Evolutionary conservation across 2,329 filamentous ascomycete species (phyloP).

Genomic region (Westerdykella sp.): DNA sequence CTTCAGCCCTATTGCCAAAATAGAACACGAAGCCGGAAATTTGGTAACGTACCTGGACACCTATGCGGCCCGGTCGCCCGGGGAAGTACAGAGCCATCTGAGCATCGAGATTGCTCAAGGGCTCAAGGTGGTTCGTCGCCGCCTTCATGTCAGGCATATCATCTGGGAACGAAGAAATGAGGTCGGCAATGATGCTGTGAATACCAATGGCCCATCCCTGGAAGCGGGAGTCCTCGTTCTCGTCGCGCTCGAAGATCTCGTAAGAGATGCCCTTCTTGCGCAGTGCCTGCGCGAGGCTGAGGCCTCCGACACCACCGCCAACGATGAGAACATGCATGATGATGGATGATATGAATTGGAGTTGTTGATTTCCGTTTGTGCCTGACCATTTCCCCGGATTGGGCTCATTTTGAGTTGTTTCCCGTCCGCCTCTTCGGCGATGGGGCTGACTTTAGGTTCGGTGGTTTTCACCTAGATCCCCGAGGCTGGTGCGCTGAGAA

Average conservation of each 20-base stretch:
- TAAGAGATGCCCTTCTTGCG: constrained; percentile 14
- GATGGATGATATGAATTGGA: background rate
- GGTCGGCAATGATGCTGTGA: constrained; percentile 4
- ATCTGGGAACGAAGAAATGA: constrained; percentile 1
- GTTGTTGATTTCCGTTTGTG: too few species aligned
- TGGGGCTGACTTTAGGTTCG: too few species aligned
- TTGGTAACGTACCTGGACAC: constrained; percentile 1
- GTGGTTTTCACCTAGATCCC: too few species aligned
- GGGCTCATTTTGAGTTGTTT: too few species aligned
- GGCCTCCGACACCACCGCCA: constrained; percentile 18
- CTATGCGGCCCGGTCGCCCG: background rate
- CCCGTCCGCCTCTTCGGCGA: too few species aligned
- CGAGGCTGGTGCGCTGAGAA: too few species aligned
- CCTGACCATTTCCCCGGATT: too few species aligned
- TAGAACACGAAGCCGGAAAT: background rate
- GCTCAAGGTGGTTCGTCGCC: constrained; percentile 2
- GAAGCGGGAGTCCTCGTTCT: constrained; percentile 6
- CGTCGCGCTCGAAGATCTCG: constrained; percentile 19
- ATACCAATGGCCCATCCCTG: constrained; percentile 18
- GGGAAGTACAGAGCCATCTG: constrained; percentile 3
- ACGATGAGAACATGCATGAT: constrained; percentile 17
- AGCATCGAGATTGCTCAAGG: constrained; percentile 2
- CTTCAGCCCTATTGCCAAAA: background rate
- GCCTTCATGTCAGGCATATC: constrained; percentile 6
- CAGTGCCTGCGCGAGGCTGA: constrained; percentile 19